A percentile compares a stretch with the other conserved stretches of the same genome.
Evolutionary conservation across 805 yeast species (phyloP).

Genomic region (Priceomyces melissophilus): DNA sequence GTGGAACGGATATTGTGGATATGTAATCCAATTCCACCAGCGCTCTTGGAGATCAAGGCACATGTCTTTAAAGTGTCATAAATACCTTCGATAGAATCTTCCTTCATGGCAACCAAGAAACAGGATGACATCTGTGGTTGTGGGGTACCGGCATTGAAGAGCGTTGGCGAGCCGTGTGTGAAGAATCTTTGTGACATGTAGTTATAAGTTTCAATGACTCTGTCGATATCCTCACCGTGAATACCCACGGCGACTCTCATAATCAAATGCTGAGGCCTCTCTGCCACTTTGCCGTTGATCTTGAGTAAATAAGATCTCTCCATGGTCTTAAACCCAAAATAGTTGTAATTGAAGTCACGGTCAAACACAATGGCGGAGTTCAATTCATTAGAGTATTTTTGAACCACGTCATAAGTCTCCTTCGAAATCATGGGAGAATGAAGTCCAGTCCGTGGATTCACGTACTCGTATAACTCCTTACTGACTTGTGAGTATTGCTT

Average conservation of each 20-base stretch:
- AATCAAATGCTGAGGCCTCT: slow-evolving; percentile 58
- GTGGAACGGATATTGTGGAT: slow-evolving; percentile 57
- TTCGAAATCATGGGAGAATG: slow-evolving; percentile 47
- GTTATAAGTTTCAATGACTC: slow-evolving; percentile 54
- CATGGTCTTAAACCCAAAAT: slow-evolving; percentile 59
- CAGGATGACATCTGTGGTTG: slow-evolving; percentile 60
- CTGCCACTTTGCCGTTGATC: slow-evolving; percentile 54
- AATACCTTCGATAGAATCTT: slow-evolving; percentile 61
- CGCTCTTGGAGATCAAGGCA: slow-evolving; percentile 59
- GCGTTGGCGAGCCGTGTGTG: slow-evolving; percentile 62
- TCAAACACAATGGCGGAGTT: slow-evolving; percentile 45
- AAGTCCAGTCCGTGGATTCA: slow-evolving; percentile 73
- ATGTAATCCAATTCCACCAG: slow-evolving; percentile 64
- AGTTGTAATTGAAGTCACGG: slow-evolving; percentile 54
- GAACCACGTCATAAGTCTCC: slow-evolving; percentile 38
- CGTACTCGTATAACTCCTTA: slow-evolving; percentile 67
- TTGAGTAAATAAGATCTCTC: slow-evolving; percentile 57
- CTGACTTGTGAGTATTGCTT: slow-evolving; percentile 79
- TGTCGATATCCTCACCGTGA: slow-evolving; percentile 51
- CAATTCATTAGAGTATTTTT: slow-evolving; percentile 38
- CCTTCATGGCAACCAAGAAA: slow-evolving; percentile 61
- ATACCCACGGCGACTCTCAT: slow-evolving; percentile 64
- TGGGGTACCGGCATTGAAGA: slow-evolving; percentile 62
- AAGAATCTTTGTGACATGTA: slow-evolving; percentile 57
- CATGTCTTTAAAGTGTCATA: slow-evolving; percentile 59